These are phyloP conservation scores for Ogataea parapolymorpha DNA, from an alignment of 805 yeast genomes.

Conservation along the genomic window DNA sequence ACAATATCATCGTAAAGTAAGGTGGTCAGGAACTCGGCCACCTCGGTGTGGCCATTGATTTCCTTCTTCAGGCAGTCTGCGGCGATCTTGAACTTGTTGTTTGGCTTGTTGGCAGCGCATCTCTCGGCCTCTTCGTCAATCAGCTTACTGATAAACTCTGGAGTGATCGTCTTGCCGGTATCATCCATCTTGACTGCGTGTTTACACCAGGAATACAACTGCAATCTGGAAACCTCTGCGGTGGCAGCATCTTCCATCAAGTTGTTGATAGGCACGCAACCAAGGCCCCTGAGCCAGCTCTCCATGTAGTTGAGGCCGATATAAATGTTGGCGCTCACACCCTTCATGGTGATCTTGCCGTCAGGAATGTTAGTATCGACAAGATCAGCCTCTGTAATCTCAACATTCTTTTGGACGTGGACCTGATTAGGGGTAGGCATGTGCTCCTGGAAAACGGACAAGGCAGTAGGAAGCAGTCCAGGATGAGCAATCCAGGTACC, in stretches of 20 bases:
- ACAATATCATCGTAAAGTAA: constrained; percentile 72
- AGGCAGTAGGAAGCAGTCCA: constrained; percentile 70
- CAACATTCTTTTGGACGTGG: constrained; percentile 41
- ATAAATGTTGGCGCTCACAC: constrained; percentile 67
- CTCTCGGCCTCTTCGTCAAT: constrained; percentile 61
- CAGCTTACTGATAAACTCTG: constrained; percentile 53
- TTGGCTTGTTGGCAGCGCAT: constrained; percentile 45
- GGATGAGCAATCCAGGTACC: constrained; percentile 92
- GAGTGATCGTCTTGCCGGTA: constrained; percentile 54
- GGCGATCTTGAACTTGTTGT: constrained; percentile 66
- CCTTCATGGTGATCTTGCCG: constrained; percentile 64
- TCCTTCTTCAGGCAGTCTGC: constrained; percentile 71
- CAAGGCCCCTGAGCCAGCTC: constrained; percentile 81
- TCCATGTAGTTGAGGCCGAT: constrained; percentile 80
- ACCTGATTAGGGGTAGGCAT: constrained; percentile 85
- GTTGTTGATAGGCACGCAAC: constrained; percentile 82
- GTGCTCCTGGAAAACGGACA: constrained; percentile 66
- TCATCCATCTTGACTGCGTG: constrained; percentile 61
- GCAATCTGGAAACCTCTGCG: constrained; percentile 82
- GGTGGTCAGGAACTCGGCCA: constrained; percentile 75
- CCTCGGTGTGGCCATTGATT: constrained; percentile 60
- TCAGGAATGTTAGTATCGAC: constrained; percentile 60
- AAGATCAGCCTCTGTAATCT: constrained; percentile 53
- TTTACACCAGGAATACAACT: constrained; percentile 79
- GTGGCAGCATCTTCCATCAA: constrained; percentile 91